Evolutionary conservation across 148 eudicot species (phyloP).

Genomic region (Linanthus parryae): DNA sequence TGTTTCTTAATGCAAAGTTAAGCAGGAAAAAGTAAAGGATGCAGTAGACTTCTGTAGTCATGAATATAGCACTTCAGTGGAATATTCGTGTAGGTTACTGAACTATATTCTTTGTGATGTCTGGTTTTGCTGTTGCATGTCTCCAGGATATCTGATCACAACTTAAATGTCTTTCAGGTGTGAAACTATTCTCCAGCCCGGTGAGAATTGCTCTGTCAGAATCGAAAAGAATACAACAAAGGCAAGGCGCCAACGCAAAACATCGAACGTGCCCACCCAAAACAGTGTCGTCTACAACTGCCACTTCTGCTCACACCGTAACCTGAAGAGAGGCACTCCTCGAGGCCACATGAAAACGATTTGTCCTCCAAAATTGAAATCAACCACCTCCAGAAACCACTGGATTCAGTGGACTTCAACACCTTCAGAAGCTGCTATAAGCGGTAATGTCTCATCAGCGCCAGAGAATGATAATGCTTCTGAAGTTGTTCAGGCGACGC

Average conservation of each 20-base stretch:
- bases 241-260: slow-evolving; percentile 24
- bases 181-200: slow-evolving; percentile 78
- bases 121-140: too few species aligned
- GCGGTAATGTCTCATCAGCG: not conserved
- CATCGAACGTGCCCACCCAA: slow-evolving; percentile 22
- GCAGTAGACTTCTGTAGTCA: too few species aligned
- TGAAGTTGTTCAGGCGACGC: slow-evolving; percentile 1
- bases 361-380: slow-evolving; percentile 41
- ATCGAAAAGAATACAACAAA: slow-evolving; percentile 59
- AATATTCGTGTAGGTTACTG: too few species aligned
- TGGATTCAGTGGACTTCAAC: slow-evolving; percentile 1
- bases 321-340: slow-evolving; percentile 74
- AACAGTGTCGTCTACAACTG: slow-evolving; percentile 67
- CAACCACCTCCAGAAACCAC: slow-evolving; percentile 1
- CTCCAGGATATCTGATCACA: too few species aligned
- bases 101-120: too few species aligned
- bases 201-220: slow-evolving; percentile 67
- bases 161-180: slow-evolving; percentile 60
- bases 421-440: slow-evolving; percentile 12
- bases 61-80: too few species aligned
- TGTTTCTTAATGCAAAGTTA: too few species aligned
- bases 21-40: too few species aligned
- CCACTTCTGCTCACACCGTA: slow-evolving; percentile 64
- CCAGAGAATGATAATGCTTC: not conserved
- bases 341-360: slow-evolving; percentile 53